phyloP scores from a whole-genome alignment of 495 filamentous ascomycete genomes.

The Penicillium soppii region DNA sequence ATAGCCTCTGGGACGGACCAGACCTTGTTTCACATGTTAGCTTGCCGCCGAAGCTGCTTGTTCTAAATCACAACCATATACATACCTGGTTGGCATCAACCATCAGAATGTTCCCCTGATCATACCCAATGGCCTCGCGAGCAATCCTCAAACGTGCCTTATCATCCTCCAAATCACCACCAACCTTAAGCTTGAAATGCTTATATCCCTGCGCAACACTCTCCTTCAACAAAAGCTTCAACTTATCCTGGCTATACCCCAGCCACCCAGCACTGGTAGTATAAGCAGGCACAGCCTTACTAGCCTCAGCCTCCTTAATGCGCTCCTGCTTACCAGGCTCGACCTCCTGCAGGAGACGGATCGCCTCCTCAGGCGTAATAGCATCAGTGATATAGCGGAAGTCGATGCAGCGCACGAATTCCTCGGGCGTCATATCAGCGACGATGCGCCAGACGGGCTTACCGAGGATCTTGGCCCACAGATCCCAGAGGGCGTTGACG shows the following conservation, averaged over 20 bases:
- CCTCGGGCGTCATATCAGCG: constrained; percentile 82
- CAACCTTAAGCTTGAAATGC: constrained; percentile 94
- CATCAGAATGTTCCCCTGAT: constrained; percentile 86
- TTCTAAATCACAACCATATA: not conserved
- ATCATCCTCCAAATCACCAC: constrained; percentile 69
- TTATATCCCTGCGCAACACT: constrained; percentile 73
- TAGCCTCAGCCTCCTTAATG: constrained; percentile 66
- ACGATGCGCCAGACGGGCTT: constrained; percentile 93
- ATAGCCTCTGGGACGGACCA: constrained; percentile 94
- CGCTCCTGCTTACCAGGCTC: constrained; percentile 64
- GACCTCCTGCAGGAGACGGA: constrained; percentile 63
- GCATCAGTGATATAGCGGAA: constrained; percentile 94
- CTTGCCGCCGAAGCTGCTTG: not conserved
- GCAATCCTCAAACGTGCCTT: constrained; percentile 68
- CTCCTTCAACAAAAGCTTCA: constrained; percentile 68
- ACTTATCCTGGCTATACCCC: constrained; percentile 87
- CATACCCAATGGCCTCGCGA: constrained; percentile 79
- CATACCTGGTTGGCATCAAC: constrained; percentile 87
- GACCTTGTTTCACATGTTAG: constrained; percentile 42
- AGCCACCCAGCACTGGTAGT: constrained; percentile 91
- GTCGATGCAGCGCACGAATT: constrained; percentile 85
- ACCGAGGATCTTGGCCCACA: constrained; percentile 82
- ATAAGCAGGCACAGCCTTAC: constrained; percentile 80
- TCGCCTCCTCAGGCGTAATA: constrained; percentile 81
- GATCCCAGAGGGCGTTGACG: constrained; percentile 92